Conservation (phyloP, 805 yeast species). For the Metschnikowia santaceciliae region DNA sequence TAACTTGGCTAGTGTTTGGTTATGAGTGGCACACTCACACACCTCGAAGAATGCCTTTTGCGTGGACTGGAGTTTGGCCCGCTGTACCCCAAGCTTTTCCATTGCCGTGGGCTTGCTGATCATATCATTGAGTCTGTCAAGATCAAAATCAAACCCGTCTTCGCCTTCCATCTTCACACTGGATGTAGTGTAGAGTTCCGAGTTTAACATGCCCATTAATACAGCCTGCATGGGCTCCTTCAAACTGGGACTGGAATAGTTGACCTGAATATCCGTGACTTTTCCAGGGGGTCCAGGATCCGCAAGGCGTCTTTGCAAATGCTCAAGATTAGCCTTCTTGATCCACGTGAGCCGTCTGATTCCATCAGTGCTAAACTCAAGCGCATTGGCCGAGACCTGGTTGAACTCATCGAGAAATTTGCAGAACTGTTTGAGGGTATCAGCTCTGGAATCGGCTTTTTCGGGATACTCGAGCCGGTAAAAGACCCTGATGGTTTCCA, state of each 20-base stretch:
- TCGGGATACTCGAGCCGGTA: constrained; percentile 2
- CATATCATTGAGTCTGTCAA: constrained; percentile 14
- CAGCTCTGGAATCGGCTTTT: neutral
- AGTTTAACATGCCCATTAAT: neutral
- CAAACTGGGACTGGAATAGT: neutral
- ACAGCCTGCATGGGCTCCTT: neutral
- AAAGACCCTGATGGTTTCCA: constrained; percentile 4
- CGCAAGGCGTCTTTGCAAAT: constrained; percentile 4
- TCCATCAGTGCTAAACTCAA: constrained; percentile 6
- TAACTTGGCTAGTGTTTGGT: constrained; percentile 18
- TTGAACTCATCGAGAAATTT: constrained; percentile 14
- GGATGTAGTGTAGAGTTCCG: constrained; percentile 1
- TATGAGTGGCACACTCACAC: constrained; percentile 43
- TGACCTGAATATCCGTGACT: neutral
- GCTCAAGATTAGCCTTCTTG: constrained; percentile 8
- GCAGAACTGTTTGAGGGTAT: constrained; percentile 2
- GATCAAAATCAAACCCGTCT: constrained; percentile 13
- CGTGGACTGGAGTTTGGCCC: constrained; percentile 36
- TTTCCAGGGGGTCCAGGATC: neutral
- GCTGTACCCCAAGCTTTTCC: constrained; percentile 36
- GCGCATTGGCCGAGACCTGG: constrained; percentile 11
- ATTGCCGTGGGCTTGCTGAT: constrained; percentile 38
- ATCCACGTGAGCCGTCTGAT: constrained; percentile 7
- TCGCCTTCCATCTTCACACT: constrained; percentile 3
- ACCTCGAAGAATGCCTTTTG: constrained; percentile 46